phyloP scores from a whole-genome alignment of 257 asterid species.

The Handroanthus guayacan region DNA sequence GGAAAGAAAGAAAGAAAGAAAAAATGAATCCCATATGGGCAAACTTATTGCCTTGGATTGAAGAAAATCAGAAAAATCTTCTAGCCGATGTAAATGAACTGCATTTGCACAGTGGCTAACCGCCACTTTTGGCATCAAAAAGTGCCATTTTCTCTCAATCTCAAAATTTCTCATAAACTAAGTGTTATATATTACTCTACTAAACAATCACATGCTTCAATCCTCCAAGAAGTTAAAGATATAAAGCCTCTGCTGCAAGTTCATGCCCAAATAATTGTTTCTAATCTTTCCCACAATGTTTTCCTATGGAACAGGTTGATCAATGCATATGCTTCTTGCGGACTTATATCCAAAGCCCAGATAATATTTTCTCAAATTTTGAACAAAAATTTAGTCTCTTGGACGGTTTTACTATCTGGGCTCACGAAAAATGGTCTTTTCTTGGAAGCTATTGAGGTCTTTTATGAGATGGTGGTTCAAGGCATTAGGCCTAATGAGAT shows the following conservation, averaged over 20 bases:
- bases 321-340: slow-evolving; percentile 59
- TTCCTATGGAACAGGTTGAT: slow-evolving; percentile 59
- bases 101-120: slow-evolving; percentile 26
- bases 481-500: slow-evolving; percentile 59
- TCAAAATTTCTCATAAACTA: neutral
- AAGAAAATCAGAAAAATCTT: neutral
- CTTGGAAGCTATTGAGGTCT: slow-evolving; percentile 51
- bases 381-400: slow-evolving; percentile 59
- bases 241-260: slow-evolving; percentile 53
- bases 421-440: slow-evolving; percentile 52
- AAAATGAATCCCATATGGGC: neutral
- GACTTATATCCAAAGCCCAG: slow-evolving; percentile 46
- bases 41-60: neutral
- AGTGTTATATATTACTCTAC: slow-evolving; percentile 26
- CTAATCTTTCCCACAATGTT: slow-evolving; percentile 46
- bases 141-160: slow-evolving; percentile 6
- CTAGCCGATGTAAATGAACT: slow-evolving; percentile 37
- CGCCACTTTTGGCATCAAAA: slow-evolving; percentile 46
- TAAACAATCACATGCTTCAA: slow-evolving; percentile 41
- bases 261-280: slow-evolving; percentile 54
- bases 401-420: slow-evolving; percentile 69
- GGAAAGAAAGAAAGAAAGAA: neutral
- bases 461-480: slow-evolving; percentile 50
- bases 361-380: slow-evolving; percentile 45
- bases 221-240: slow-evolving; percentile 46